Conservation (phyloP, 805 yeast species). For the Teunomyces kruisii region DNA sequence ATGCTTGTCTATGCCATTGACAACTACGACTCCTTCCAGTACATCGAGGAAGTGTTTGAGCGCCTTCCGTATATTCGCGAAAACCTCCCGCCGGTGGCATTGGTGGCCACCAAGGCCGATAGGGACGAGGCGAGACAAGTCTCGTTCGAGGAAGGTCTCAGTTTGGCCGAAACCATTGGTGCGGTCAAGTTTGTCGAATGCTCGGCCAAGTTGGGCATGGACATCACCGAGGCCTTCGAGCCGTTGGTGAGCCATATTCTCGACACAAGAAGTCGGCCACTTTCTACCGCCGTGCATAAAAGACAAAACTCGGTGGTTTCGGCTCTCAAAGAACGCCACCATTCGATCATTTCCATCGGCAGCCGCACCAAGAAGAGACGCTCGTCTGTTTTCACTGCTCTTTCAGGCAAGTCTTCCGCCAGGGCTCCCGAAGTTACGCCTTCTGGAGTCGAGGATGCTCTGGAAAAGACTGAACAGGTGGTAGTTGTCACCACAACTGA, state of each 20-base stretch:
- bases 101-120: constrained; percentile 34
- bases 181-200: constrained; percentile 32
- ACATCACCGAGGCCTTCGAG: constrained; percentile 28
- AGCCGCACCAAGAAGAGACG: background rate
- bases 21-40: constrained; percentile 25
- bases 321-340: background rate
- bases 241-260: constrained; percentile 20
- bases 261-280: background rate
- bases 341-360: background rate
- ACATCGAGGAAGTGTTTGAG: constrained; percentile 28
- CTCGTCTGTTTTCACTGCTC: background rate
- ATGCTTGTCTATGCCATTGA: constrained; percentile 31
- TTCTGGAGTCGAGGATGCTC: background rate
- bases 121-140: constrained; percentile 26
- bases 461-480: too few species aligned
- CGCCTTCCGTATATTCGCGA: constrained; percentile 20
- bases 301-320: background rate
- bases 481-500: background rate
- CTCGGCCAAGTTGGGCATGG: constrained; percentile 18
- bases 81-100: constrained; percentile 27
- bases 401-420: background rate
- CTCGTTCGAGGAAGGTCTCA: constrained; percentile 25
- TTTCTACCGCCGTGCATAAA: background rate
- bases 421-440: background rate
- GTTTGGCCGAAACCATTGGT: constrained; percentile 24